A percentile compares a stretch with the other conserved stretches of the same genome.
These are phyloP conservation scores for Lagenidium giganteum DNA, from an alignment of 352 stramenopile genomes.

Conservation along the genomic window DNA sequence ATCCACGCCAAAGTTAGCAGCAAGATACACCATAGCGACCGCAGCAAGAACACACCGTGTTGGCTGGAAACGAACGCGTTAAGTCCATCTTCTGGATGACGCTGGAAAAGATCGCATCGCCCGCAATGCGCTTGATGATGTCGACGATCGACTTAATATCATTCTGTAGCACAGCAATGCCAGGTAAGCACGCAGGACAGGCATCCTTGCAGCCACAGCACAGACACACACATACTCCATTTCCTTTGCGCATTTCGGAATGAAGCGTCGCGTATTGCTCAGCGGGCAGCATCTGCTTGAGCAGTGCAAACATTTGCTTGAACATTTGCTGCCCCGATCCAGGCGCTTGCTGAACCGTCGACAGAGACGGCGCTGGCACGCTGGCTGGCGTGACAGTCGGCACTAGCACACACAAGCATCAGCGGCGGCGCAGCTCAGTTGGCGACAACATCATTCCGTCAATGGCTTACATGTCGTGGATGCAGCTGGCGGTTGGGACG, in stretches of 20 bases:
- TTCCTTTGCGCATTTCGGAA: conserved; percentile 60
- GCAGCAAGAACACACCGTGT: too few species aligned
- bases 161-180: conserved; percentile 33
- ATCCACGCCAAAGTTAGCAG: not conserved
- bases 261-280: conserved; percentile 61
- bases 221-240: conserved; percentile 21
- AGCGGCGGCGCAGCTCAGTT: too few species aligned
- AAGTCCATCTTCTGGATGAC: conserved; percentile 76
- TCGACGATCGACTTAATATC: conserved; percentile 77
- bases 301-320: conserved; percentile 67
- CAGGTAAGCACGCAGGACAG: too few species aligned
- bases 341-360: too few species aligned
- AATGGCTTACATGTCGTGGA: too few species aligned
- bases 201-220: too few species aligned
- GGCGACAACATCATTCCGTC: too few species aligned
- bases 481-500: too few species aligned
- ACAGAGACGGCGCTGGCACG: conserved; percentile 9
- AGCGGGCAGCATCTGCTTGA: conserved; percentile 61
- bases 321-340: conserved; percentile 68
- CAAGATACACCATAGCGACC: too few species aligned
- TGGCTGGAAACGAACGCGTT: conserved; percentile 40
- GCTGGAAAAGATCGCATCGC: conserved; percentile 59
- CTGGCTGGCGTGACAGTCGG: not conserved
- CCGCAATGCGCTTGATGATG: conserved; percentile 69
- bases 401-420: too few species aligned